Percentiles rank a stretch among this genome's conserved stretches.
Conservation (phyloP, 805 yeast species). For the Candida parachauliodes region DNA sequence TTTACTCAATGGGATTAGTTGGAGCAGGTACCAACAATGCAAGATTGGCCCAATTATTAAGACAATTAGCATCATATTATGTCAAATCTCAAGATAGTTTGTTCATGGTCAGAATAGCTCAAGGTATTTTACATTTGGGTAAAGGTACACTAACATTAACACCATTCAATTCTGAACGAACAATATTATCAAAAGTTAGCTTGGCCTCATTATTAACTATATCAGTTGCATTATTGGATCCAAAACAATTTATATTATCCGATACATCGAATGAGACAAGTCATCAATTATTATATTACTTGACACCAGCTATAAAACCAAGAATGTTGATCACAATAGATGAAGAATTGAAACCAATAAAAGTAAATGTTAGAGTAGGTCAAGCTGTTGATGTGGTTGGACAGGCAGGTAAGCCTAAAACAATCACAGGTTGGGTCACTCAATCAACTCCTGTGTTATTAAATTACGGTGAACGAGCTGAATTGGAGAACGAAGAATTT, state of each 20-base stretch:
- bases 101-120: slow-evolving; percentile 91
- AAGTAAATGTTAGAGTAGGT: slow-evolving; percentile 96
- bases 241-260: slow-evolving; percentile 73
- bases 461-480: slow-evolving; percentile 95
- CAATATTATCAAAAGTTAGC: slow-evolving; percentile 80
- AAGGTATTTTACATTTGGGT: slow-evolving; percentile 92
- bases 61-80: slow-evolving; percentile 93
- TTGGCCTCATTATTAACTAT: slow-evolving; percentile 87
- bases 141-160: slow-evolving; percentile 90
- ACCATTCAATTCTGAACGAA: slow-evolving; percentile 87
- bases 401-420: slow-evolving; percentile 98
- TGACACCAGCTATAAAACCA: slow-evolving; percentile 88
- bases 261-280: slow-evolving; percentile 47
- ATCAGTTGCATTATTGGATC: slow-evolving; percentile 79
- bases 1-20: slow-evolving; percentile 94
- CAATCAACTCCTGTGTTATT: slow-evolving; percentile 95
- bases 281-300: slow-evolving; percentile 79
- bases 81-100: slow-evolving; percentile 84
- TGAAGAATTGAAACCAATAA: slow-evolving; percentile 83
- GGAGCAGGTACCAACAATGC: slow-evolving; percentile 99
- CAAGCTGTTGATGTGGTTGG: slow-evolving; percentile 99
- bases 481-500: slow-evolving; percentile 92
- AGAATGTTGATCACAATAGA: slow-evolving; percentile 91
- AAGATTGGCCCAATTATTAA: slow-evolving; percentile 88
- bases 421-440: slow-evolving; percentile 99